Conservation (phyloP, 2,329 filamentous ascomycete genomes). For the Alternaria brassicae region DNA sequence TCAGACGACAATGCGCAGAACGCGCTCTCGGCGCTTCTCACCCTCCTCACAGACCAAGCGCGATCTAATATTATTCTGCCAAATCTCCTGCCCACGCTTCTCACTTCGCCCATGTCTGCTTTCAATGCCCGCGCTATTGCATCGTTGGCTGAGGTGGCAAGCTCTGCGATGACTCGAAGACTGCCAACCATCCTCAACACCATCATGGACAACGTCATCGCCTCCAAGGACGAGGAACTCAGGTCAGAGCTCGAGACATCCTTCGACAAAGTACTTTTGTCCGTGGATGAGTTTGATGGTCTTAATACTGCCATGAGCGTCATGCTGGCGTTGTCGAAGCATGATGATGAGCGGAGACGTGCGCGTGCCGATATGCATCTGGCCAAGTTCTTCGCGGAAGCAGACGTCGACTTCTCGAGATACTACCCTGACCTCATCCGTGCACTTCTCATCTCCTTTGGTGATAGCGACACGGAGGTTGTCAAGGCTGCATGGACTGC, state of each 20-base stretch:
- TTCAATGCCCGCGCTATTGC: constrained; percentile 96
- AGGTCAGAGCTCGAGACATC: constrained; percentile 76
- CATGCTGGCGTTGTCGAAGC: constrained; percentile 84
- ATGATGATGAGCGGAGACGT: constrained; percentile 88
- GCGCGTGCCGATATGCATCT: constrained; percentile 80
- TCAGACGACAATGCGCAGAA: constrained; percentile 88
- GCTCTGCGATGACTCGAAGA: constrained; percentile 86
- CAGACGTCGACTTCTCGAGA: constrained; percentile 87
- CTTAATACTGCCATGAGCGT: constrained; percentile 96
- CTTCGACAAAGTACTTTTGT: constrained; percentile 88
- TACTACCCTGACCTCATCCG: constrained; percentile 97
- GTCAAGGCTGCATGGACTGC: constrained; percentile 91
- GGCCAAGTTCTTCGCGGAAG: constrained; percentile 81
- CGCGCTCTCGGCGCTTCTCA: constrained; percentile 89
- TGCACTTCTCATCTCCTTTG: constrained; percentile 87
- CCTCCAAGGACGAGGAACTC: constrained; percentile 76
- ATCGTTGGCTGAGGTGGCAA: constrained; percentile 89
- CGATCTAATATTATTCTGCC: constrained; percentile 96
- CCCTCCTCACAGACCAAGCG: constrained; percentile 89
- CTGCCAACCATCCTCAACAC: constrained; percentile 90
- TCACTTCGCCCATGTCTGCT: constrained; percentile 85
- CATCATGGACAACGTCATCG: constrained; percentile 90
- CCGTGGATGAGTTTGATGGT: constrained; percentile 94
- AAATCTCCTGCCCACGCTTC: constrained; percentile 91
- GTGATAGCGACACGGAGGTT: constrained; percentile 81